Percentiles rank a stretch among this genome's conserved stretches.
These are phyloP conservation scores for Ploettnerulaceae sp. DNA, from an alignment of 2,329 filamentous ascomycete species.

Conservation along the genomic window DNA sequence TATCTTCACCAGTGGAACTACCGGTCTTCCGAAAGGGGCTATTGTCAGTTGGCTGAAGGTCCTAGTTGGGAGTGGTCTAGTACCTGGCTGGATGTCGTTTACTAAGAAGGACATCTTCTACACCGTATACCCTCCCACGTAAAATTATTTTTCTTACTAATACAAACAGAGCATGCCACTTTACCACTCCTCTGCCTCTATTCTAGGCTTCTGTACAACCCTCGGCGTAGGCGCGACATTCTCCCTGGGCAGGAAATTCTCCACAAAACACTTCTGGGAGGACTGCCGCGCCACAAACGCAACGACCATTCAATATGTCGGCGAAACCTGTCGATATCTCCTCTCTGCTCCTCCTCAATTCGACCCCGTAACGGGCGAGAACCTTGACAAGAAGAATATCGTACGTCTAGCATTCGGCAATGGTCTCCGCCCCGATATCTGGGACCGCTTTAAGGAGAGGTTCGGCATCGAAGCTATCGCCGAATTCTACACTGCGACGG, in stretches of 20 bases:
- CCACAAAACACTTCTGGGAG: constrained; percentile 69
- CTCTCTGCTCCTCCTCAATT: constrained; percentile 58
- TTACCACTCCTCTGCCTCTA: constrained; percentile 74
- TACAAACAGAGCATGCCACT: constrained; percentile 72
- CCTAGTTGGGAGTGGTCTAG: constrained; percentile 48
- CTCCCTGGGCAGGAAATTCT: constrained; percentile 73
- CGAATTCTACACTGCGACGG: constrained; percentile 79
- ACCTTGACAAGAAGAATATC: constrained; percentile 66
- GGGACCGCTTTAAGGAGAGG: constrained; percentile 76
- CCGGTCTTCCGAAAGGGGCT: constrained; percentile 75
- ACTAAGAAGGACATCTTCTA: constrained; percentile 64
- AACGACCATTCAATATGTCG: constrained; percentile 81
- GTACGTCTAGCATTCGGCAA: constrained; percentile 80
- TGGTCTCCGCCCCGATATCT: constrained; percentile 78
- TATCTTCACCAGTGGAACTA: constrained; percentile 84
- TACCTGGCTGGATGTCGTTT: constrained; percentile 52
- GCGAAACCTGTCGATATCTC: constrained; percentile 81
- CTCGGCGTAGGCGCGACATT: constrained; percentile 60
- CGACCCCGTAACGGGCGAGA: constrained; percentile 59
- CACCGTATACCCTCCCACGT: constrained; percentile 51
- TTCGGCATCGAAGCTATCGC: constrained; percentile 70
- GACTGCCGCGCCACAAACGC: constrained; percentile 67
- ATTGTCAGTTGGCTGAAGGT: constrained; percentile 70
- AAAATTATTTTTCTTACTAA: neutral
- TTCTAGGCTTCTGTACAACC: constrained; percentile 63